phyloP scores from a whole-genome alignment of 192 early-diverging fungal genomes.

The Diversispora eburnea region DNA sequence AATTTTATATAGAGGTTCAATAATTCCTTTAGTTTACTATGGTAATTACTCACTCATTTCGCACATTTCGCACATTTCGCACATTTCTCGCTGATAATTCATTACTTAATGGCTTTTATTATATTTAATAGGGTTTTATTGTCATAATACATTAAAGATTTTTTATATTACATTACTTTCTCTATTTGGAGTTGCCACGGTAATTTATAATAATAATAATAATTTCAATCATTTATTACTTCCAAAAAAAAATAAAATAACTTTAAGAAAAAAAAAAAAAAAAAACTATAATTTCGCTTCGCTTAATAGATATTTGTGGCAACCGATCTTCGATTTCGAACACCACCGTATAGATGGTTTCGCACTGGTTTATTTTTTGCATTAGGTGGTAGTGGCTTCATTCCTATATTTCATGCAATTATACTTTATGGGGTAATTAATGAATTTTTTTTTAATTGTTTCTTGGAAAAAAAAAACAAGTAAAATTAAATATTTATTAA shows the following conservation, averaged over 20 bases:
- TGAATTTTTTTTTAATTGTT: background rate
- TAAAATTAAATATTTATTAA: background rate
- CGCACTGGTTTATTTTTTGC: slow-evolving; percentile 75
- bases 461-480: too few relatives aligned
- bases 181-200: slow-evolving; percentile 58
- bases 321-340: slow-evolving; percentile 63
- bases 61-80: background rate
- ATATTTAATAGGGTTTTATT: slow-evolving; percentile 39
- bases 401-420: slow-evolving; percentile 69
- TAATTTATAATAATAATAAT: slow-evolving; percentile 23
- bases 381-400: slow-evolving; percentile 66
- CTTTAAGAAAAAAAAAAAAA: too few relatives aligned
- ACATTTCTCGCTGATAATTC: background rate
- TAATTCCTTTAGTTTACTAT: slow-evolving; percentile 1
- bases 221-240: too few relatives aligned
- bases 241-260: too few relatives aligned
- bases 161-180: slow-evolving; percentile 57
- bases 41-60: background rate
- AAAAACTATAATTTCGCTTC: background rate
- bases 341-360: slow-evolving; percentile 73
- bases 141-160: slow-evolving; percentile 36
- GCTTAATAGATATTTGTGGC: slow-evolving; percentile 34
- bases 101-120: background rate
- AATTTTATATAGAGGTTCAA: slow-evolving; percentile 16
- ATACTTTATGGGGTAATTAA: slow-evolving; percentile 61